phyloP scores from a whole-genome alignment of 257 asterid species.

The Leptodermis oblonga region DNA sequence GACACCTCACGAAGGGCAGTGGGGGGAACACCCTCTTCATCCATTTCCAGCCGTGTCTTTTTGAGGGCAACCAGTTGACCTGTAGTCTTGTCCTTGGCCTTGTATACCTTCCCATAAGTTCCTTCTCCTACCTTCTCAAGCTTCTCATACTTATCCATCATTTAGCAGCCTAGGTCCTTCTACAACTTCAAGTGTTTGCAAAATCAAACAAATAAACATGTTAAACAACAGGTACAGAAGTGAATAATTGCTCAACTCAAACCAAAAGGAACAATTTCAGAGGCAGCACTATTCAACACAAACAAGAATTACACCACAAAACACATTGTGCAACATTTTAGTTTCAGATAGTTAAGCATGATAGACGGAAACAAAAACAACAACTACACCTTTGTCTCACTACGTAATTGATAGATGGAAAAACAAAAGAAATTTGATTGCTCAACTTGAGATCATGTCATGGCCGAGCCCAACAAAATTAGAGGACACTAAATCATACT shows the following conservation, averaged over 20 bases:
- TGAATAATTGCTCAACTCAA: background rate
- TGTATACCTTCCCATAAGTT: constrained; percentile 95
- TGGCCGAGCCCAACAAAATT: background rate
- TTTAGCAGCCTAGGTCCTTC: background rate
- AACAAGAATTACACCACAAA: background rate
- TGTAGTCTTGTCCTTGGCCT: constrained; percentile 82
- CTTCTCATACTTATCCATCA: constrained; percentile 75
- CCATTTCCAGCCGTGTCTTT: constrained; percentile 97
- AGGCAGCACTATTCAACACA: background rate
- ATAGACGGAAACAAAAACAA: no score
- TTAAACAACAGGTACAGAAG: background rate
- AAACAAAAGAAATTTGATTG: background rate
- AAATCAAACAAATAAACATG: background rate
- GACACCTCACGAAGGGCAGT: constrained; percentile 93
- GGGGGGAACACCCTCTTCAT: constrained; percentile 94
- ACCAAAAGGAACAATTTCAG: background rate
- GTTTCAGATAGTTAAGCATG: background rate
- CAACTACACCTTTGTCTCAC: no score
- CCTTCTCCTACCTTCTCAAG: constrained; percentile 98
- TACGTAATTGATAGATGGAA: no score
- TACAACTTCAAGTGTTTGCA: background rate
- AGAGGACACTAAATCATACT: background rate
- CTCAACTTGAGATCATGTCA: background rate
- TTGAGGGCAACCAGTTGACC: constrained; percentile 91
- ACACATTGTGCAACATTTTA: background rate